Base-by-base conservation (phyloP, 768 basidiomycete species). In the Xanthoconium stramineum region DNA sequence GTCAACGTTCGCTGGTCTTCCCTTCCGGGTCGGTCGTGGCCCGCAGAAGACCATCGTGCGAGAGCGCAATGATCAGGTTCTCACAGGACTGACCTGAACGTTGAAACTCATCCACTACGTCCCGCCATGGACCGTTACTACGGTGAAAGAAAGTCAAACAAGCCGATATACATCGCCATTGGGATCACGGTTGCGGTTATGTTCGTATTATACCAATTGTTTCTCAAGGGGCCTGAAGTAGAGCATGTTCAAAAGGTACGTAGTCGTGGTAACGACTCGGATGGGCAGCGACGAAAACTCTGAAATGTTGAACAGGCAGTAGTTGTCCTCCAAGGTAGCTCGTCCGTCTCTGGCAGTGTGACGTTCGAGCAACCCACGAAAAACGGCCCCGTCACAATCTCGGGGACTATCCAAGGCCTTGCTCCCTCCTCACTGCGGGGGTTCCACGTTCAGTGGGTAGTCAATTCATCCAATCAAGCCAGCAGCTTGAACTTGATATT, bases 361-460 rank as follows among this genome's bases (percentile, higher is more conserved):
- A 77, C 75, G 39, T 91, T 93, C 69, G 75, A 77, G 30, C 90
- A 92, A 69, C 52, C 74, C 3, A 66, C 74, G 17, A 68, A 70
- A 57, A 67, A 65, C 52, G 79, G 77, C 3, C 79, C 83, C 28
- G 86, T 89, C 47, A 81, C 73, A 14, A 72, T 93, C 39, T 80
- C 79, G 11, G 89, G 89, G 29, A 76, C 80, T 50, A 74, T 94
- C 59, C 76, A 72, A 54, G 80, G 80, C 57, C 78, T 93, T 44
- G 79, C 82, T 59, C 75, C 83, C 6, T 77, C 77, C 47, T 76
- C 84, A 6, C 66, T 76, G 56, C 80, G 85, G 36, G 91, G 91
- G 6, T 89, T 92, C 75, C 91, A 93, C 72, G 74, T 94, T 54
- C 91, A 94, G 89, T 89, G 61, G 55, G 85, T 75, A 19, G 28